These are phyloP conservation scores for Torrubiella hemipterigena DNA, from an alignment of 2,329 filamentous ascomycete species.

Conservation along the genomic window DNA sequence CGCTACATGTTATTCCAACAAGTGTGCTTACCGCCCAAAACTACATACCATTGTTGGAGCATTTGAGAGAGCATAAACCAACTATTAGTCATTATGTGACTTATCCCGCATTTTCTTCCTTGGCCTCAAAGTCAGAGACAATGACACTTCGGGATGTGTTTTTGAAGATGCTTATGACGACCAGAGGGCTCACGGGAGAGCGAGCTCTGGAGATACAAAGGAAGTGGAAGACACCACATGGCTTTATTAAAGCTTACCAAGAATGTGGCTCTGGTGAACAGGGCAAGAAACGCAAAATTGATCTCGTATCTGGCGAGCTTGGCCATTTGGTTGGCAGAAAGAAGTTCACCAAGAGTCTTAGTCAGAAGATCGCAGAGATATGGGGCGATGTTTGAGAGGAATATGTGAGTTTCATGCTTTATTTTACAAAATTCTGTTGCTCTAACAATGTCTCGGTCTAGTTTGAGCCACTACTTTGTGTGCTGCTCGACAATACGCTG, in stretches of 20 bases:
- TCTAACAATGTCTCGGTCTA: background rate
- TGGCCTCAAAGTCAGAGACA: constrained; percentile 64
- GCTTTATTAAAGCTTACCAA: constrained; percentile 59
- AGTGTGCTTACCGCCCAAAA: constrained; percentile 49
- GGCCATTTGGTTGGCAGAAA: constrained; percentile 51
- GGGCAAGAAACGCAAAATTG: constrained; percentile 43
- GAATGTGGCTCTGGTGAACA: constrained; percentile 34
- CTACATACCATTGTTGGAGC: constrained; percentile 51
- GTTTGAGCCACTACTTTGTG: constrained; percentile 1
- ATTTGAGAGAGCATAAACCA: constrained; percentile 41
- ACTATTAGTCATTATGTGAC: constrained; percentile 47
- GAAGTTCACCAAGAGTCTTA: constrained; percentile 54
- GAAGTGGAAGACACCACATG: constrained; percentile 62
- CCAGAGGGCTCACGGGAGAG: constrained; percentile 60
- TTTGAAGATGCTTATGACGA: constrained; percentile 81
- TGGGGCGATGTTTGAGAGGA: constrained; percentile 52
- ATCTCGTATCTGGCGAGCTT: constrained; percentile 47
- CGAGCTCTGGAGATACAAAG: constrained; percentile 71
- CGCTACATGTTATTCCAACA: constrained; percentile 54
- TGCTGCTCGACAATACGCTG: constrained; percentile 59
- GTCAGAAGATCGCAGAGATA: constrained; percentile 58
- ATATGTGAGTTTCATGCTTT: too few species aligned
- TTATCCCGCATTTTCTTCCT: constrained; percentile 57
- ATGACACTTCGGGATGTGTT: constrained; percentile 65
- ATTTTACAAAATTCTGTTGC: too few species aligned